These are phyloP conservation scores for Piedraia hortae DNA, from an alignment of 2,329 filamentous ascomycete species.

Conservation along the genomic window DNA sequence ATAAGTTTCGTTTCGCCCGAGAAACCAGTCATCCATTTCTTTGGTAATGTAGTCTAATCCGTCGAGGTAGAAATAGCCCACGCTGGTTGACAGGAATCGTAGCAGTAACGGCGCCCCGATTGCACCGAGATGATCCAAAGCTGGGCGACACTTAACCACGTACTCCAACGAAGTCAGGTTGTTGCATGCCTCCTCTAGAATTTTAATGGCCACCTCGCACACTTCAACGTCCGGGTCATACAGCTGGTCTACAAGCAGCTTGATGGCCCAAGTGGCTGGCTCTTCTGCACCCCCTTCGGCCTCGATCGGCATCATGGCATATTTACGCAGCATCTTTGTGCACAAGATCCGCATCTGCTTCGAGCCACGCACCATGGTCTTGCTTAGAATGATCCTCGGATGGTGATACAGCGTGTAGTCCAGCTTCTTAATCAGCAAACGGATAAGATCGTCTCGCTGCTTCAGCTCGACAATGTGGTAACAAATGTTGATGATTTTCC, in stretches of 20 bases:
- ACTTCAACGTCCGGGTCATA: slow-evolving; percentile 96
- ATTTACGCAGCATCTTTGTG: slow-evolving; percentile 65
- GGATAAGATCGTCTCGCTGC: slow-evolving; percentile 73
- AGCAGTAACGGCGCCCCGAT: slow-evolving; percentile 82
- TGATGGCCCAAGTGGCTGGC: slow-evolving; percentile 95
- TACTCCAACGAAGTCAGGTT: slow-evolving; percentile 75
- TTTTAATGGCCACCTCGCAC: slow-evolving; percentile 86
- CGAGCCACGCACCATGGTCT: slow-evolving; percentile 70
- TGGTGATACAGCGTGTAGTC: slow-evolving; percentile 72
- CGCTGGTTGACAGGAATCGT: slow-evolving; percentile 80
- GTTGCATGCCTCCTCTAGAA: slow-evolving; percentile 91
- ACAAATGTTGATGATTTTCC: slow-evolving; percentile 99
- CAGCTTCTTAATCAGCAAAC: slow-evolving; percentile 65
- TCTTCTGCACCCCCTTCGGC: slow-evolving; percentile 39
- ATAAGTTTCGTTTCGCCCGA: slow-evolving; percentile 90
- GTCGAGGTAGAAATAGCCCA: slow-evolving; percentile 91
- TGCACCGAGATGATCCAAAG: slow-evolving; percentile 81
- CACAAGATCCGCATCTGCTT: slow-evolving; percentile 79
- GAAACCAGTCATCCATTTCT: slow-evolving; percentile 99
- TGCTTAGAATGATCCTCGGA: slow-evolving; percentile 72
- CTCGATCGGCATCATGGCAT: slow-evolving; percentile 35
- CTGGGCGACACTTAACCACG: slow-evolving; percentile 84
- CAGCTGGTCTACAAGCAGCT: slow-evolving; percentile 84
- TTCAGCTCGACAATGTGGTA: slow-evolving; percentile 90
- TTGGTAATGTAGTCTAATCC: slow-evolving; percentile 95